Evolutionary conservation across 2,329 filamentous ascomycete genomes (phyloP), one percentile per base, ranked within the genome.

Genomic region (Achaetomium macrosporum): DNA sequence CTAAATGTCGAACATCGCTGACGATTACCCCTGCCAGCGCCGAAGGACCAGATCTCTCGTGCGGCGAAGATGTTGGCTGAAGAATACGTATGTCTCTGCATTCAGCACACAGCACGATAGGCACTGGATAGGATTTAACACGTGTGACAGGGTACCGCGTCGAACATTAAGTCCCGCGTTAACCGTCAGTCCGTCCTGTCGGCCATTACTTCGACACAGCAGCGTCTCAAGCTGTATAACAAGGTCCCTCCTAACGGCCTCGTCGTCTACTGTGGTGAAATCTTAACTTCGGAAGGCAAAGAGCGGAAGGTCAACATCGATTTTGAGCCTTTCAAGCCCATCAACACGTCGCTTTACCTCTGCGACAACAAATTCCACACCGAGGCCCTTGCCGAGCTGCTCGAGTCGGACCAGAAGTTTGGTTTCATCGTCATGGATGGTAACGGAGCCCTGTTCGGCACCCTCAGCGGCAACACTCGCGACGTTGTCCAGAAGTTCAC

Each of bases 291-390:
- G 30, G 93, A 99, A 78, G 93, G 93, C 73, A 99, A 99, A 75
- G 93, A 99, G 76, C 83, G 93, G 68, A 99, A 96, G 80, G 95
- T 99, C 78, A 99, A 99, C 75, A 99, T 99, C 71, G 95, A 99
- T 70, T 99, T 99, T 71, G 93, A 99, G 75, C 93, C 93, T 31
- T 99, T 99, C 82, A 99, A 99, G 81, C 93, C 93, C 57, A 99
- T 99, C 83, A 99, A 99, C 75, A 99, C 93, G 35, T 99, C 95
- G 42, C 82, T 99, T 43, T 99, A 99, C 72, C 88, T 99, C 57
- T 99, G 93, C 76, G 93, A 99, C 83, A 99, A 99, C 81, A 99
- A 99, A 70, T 99, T 99, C 74, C 93, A 99, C 71, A 99, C 93
- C 53, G 93, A 99, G 74, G 92, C 93, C 16, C 77, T 99, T 61